Evolutionary conservation across 225 moss, liverwort and hornwort genomes (phyloP), one percentile per base, ranked within the genome.

Genomic region (Thuidium tamariscinum): DNA sequence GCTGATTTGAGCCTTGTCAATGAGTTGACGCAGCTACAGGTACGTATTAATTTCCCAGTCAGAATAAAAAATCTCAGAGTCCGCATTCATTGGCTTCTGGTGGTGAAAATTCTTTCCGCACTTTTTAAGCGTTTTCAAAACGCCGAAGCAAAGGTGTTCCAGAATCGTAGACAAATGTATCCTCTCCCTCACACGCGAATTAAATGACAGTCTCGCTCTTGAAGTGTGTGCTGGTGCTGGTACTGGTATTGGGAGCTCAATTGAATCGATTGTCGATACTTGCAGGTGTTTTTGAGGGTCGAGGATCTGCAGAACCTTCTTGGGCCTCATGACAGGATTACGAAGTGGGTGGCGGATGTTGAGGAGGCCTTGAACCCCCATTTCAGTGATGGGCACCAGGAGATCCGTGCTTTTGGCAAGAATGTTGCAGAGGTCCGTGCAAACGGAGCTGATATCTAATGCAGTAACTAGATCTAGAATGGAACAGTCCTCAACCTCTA

Each of bases 1-100:
- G 90, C 86, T 42, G 90, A 90, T 81, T 66, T 92, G 72, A 89
- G 90, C 62, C 83, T 92, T 21, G 76, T 41, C 15, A 83, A 90
- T 81, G 73, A 86, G 71, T 0, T 89, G 34, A 54, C 59, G 57
- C 85, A 86, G 22, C 60, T 92, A 4, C 74, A 86, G 92, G 89
- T 92, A 79, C 5, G 37, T 16, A 61, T n/a, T n/a, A n/a, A n/a
- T 56, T 56, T 65, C 34, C 9, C 60, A 20, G 4, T 34, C 32
- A 32, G 32, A 0, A 16, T 65, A 16, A n/a, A 15, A 25, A 48
- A 20, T 79, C 42, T 63, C 46, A 34, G 48, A 48, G 16, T 16
- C 10, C 22, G 14, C 34, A 48, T 13, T 9, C 23, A 3, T 44
- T 20, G 21, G 42, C 44, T 32, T n/a, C 7, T 32, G 30, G 37